phyloP scores from a whole-genome alignment of 2,329 filamentous ascomycete genomes.

The Lecanoromycetidae sp. region DNA sequence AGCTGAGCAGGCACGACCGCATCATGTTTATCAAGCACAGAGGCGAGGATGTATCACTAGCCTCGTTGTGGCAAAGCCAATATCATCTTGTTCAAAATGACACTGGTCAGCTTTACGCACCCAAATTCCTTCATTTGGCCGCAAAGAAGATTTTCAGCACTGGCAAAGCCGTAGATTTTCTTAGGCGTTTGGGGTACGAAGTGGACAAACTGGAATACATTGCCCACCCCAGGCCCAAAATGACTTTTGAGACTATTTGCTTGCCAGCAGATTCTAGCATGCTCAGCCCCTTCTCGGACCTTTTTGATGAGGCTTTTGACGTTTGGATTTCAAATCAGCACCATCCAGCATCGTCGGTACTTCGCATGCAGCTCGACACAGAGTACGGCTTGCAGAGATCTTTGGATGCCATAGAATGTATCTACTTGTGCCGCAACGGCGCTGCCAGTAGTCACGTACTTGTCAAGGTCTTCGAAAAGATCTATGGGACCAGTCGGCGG shows the following conservation, averaged over 20 bases:
- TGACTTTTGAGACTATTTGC: slow-evolving; percentile 50
- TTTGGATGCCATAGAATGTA: slow-evolving; percentile 53
- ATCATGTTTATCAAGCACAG: slow-evolving; percentile 61
- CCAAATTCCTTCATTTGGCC: slow-evolving; percentile 60
- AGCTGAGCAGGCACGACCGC: slow-evolving; percentile 51
- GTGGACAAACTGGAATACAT: slow-evolving; percentile 22
- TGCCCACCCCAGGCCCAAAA: slow-evolving; percentile 22
- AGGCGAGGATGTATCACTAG: slow-evolving; percentile 42
- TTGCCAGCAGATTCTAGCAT: slow-evolving; percentile 29
- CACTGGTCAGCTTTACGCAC: slow-evolving; percentile 53
- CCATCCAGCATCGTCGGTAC: slow-evolving; percentile 51
- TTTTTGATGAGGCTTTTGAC: slow-evolving; percentile 60
- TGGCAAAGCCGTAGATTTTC: slow-evolving; percentile 75
- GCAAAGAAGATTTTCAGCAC: slow-evolving; percentile 67
- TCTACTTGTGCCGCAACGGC: slow-evolving; percentile 71
- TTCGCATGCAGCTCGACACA: slow-evolving; percentile 56
- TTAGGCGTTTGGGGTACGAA: slow-evolving; percentile 55
- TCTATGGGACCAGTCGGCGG: slow-evolving; percentile 46
- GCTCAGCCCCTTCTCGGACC: slow-evolving; percentile 58
- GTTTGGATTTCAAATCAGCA: slow-evolving; percentile 68
- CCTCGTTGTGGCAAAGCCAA: slow-evolving; percentile 63
- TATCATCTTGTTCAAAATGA: slow-evolving; percentile 54
- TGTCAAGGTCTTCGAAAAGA: slow-evolving; percentile 57
- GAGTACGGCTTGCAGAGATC: slow-evolving; percentile 55
- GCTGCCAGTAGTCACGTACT: slow-evolving; percentile 54